A percentile compares a stretch with the other conserved stretches of the same genome.
Evolutionary conservation across 306 rosid species (phyloP).

Genomic region (Quercus berberidifolia): DNA sequence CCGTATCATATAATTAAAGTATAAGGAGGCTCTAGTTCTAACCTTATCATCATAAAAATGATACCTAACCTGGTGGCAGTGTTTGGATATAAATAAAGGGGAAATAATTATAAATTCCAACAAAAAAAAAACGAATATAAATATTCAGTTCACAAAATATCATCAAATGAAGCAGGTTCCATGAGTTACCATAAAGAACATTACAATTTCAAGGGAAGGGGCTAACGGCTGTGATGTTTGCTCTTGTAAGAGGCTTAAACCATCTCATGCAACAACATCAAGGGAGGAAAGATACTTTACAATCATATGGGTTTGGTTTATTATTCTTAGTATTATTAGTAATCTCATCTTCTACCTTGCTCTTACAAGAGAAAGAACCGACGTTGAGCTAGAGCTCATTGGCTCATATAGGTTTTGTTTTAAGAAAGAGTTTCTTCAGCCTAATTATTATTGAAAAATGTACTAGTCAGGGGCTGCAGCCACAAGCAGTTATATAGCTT

Average conservation of each 20-base stretch:
- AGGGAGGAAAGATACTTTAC: not conserved
- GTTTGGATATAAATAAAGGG: too few species aligned
- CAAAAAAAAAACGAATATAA: not conserved
- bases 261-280: not conserved
- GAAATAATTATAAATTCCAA: too few species aligned
- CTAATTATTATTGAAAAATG: too few species aligned
- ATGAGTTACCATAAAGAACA: not conserved
- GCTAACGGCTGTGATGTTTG: not conserved
- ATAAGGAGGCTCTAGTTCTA: too few species aligned
- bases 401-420: not conserved
- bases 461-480: not conserved
- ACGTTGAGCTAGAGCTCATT: too few species aligned
- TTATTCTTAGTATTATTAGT: too few species aligned
- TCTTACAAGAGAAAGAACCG: not conserved
- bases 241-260: not conserved
- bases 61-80: too few species aligned
- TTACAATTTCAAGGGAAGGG: not conserved
- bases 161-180: not conserved
- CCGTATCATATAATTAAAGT: too few species aligned
- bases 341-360: too few species aligned
- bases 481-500: not conserved
- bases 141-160: not conserved
- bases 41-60: too few species aligned
- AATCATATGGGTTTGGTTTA: not conserved
- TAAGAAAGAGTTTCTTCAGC: not conserved